Evolutionary conservation across 768 basidiomycete genomes (phyloP), one percentile per base, ranked within the genome.

Genomic region (Lactarius indigo): DNA sequence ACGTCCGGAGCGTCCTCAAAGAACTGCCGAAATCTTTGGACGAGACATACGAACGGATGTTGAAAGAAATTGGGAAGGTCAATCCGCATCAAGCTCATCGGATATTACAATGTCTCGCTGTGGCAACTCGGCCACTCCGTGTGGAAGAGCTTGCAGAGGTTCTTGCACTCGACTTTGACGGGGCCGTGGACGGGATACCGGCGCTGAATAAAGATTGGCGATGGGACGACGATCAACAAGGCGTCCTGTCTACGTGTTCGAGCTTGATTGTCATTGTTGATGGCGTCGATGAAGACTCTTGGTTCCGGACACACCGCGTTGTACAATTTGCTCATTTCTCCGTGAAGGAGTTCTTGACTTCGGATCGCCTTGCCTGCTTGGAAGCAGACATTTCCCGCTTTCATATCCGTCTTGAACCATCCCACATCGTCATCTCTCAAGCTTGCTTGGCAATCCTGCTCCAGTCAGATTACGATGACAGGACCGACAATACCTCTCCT

Each of bases 311-410:
- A 2, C 4, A 12, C 47, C 23, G 47, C 12, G 23, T 50, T 23
- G 47, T 44, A 31, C 59, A 42, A 61, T 61, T 42, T 23, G 41
- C 39, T 23, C 47, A 50, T 20, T 50, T 61, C 39, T 37, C 59
- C 20, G 41, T 57, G n/a, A 31, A 57, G 33, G 57, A 57, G 0
- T 57, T 57, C 57, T 57, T 57, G n/a, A 58, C 57, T 37, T 58
- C 57, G n/a, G 33, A 58, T 35, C 57, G 57, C 12, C 57, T 58
- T 39, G 23, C n/a, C 30, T 15, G 10, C 57, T n/a, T 39, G 12
- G 35, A 37, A 26, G 12, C 57, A 37, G 33, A 33, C 2, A 33
- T 39, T 7, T 9, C 57, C 33, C 57, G 17, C 12, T 58, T 33
- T 26, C 57, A 23, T 58, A 39, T 58, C 31, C 30, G 12, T 23